Percentiles rank a stretch among this genome's conserved stretches.
These are phyloP conservation scores for Amanita inopinata DNA, from an alignment of 768 basidiomycete genomes.

Conservation along the genomic window DNA sequence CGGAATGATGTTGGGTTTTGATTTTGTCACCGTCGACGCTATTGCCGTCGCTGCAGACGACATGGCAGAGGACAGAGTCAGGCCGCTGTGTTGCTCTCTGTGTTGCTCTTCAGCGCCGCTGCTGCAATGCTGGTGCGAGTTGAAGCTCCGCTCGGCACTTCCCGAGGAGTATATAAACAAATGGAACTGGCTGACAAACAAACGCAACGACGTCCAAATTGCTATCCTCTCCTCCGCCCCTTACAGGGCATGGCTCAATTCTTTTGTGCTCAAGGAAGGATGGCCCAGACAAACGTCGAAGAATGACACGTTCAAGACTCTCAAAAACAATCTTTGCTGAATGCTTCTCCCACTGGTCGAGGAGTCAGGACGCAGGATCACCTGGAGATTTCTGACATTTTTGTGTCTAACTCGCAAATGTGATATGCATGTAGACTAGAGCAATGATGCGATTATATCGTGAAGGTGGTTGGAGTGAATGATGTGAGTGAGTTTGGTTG, in stretches of 20 bases:
- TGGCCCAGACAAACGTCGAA: constrained; percentile 89
- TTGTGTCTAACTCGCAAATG: too few relatives aligned
- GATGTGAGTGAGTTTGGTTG: constrained; percentile 20
- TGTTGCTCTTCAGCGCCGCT: too few relatives aligned
- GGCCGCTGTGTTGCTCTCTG: too few relatives aligned
- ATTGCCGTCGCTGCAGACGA: constrained; percentile 10
- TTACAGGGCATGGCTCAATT: constrained; percentile 20
- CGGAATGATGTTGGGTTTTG: constrained; percentile 11
- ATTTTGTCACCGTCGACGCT: constrained; percentile 12
- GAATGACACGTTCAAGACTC: constrained; percentile 39
- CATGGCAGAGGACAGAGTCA: constrained; percentile 9
- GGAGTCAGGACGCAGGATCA: constrained; percentile 87
- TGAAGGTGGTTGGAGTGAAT: constrained; percentile 8
- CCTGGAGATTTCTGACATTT: constrained; percentile 47
- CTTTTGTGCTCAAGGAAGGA: constrained; percentile 43
- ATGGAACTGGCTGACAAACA: constrained; percentile 11
- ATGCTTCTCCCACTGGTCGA: constrained; percentile 84
- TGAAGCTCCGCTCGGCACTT: constrained; percentile 16
- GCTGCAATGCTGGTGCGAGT: too few relatives aligned
- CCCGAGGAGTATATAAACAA: constrained; percentile 23
- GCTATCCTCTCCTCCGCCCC: constrained; percentile 53
- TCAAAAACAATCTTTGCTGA: constrained; percentile 95
- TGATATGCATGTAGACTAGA: constrained; percentile 5
- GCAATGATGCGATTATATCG: neutral
- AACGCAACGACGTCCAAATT: constrained; percentile 72